A percentile compares a stretch with the other conserved stretches of the same genome.
Evolutionary conservation across 202 grass and related monocot species (phyloP).

Genomic region (Panicum hallii): DNA sequence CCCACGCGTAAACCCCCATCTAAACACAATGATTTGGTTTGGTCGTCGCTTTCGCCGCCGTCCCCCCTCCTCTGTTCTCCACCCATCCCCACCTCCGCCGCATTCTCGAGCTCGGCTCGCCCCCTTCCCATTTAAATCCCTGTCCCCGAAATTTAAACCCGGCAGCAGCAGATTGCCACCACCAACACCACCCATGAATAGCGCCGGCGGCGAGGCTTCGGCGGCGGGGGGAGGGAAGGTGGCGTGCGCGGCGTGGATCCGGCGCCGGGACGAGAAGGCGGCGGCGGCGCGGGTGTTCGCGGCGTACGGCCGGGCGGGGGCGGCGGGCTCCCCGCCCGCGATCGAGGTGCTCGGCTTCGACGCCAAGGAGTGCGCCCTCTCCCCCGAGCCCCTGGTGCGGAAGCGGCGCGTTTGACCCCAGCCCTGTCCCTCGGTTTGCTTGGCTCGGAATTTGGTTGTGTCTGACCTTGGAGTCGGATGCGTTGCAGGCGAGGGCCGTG

Average conservation of each 20-base stretch:
- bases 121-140: background rate
- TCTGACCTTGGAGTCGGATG: conserved; percentile 4
- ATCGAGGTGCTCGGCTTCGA: conserved; percentile 85
- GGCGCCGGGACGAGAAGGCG: conserved; percentile 71
- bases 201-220: conserved; percentile 20
- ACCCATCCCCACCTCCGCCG: background rate
- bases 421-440: background rate
- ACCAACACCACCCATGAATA: background rate
- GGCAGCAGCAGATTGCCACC: background rate
- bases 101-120: conserved; percentile 7
- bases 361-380: conserved; percentile 61
- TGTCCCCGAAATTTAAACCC: background rate
- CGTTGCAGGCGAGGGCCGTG: conserved; percentile 55
- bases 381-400: conserved; percentile 62
- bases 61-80: background rate
- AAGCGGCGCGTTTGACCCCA: background rate
- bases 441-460: too few relatives aligned
- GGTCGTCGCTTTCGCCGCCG: conserved; percentile 4
- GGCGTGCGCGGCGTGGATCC: conserved; percentile 82
- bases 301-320: conserved; percentile 50
- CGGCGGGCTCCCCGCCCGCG: conserved; percentile 32
- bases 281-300: conserved; percentile 59
- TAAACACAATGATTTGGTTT: conserved; percentile 17
- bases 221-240: conserved; percentile 43
- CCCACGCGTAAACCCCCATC: conserved; percentile 14